These are phyloP conservation scores for Leccinum angustisporum DNA, from an alignment of 1,284 basidiomycete genomes.

Conservation along the genomic window DNA sequence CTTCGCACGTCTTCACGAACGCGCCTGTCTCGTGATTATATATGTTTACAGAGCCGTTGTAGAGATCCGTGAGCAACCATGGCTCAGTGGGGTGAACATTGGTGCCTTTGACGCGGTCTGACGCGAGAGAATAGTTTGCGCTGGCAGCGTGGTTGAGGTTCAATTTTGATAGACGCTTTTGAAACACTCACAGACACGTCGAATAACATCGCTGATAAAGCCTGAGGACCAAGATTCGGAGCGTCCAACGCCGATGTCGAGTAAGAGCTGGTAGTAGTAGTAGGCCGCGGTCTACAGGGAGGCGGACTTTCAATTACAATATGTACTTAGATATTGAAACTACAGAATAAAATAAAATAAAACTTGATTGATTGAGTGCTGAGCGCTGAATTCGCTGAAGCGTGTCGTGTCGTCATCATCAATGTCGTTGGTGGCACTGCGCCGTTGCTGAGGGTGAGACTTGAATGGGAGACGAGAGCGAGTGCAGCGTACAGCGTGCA, in stretches of 20 bases:
- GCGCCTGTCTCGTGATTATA: conserved; percentile 96
- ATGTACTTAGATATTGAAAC: no score
- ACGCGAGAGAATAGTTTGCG: conserved; percentile 89
- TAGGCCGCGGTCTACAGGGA: no score
- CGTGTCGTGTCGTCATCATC: no score
- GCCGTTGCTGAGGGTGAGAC: no score
- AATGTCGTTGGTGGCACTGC: no score
- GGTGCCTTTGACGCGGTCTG: conserved; percentile 96
- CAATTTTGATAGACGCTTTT: not conserved
- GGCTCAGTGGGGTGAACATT: conserved; percentile 99
- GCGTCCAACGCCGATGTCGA: conserved; percentile 8
- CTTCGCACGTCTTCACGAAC: conserved; percentile 95
- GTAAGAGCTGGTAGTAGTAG: no score
- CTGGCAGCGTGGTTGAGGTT: conserved; percentile 39
- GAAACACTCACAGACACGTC: conserved; percentile 41
- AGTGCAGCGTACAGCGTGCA: no score
- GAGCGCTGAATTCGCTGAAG: no score
- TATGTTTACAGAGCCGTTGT: conserved; percentile 97
- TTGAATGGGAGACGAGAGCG: no score
- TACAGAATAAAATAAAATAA: no score
- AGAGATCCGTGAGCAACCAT: conserved; percentile 81
- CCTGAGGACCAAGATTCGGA: not conserved
- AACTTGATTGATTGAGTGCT: no score
- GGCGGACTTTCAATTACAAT: no score
- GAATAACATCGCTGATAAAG: conserved; percentile 25